These are phyloP conservation scores for Aquilaria sinensis DNA, from an alignment of 345 rosid genomes.

Conservation along the genomic window DNA sequence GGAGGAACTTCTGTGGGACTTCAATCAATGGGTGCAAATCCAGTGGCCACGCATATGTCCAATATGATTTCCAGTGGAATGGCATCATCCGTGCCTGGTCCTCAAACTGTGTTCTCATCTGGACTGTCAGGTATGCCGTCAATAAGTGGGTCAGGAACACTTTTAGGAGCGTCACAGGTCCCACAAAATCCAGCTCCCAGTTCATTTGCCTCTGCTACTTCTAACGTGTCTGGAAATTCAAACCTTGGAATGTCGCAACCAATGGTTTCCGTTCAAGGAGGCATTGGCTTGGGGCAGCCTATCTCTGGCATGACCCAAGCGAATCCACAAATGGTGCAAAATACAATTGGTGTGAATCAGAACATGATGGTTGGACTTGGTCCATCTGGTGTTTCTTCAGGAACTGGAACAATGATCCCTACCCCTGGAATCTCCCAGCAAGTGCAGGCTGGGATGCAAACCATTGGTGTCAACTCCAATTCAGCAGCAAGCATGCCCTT, in stretches of 20 bases:
- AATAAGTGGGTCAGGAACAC: constrained; percentile 58
- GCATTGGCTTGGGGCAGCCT: constrained; percentile 43
- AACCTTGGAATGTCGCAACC: constrained; percentile 77
- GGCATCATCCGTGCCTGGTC: constrained; percentile 71
- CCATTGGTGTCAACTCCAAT: constrained; percentile 53
- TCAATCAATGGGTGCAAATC: constrained; percentile 67
- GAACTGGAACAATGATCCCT: constrained; percentile 76
- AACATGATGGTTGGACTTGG: constrained; percentile 70
- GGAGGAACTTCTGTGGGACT: constrained; percentile 87
- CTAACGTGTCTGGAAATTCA: constrained; percentile 59
- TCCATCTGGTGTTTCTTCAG: constrained; percentile 62
- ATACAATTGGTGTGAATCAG: constrained; percentile 69
- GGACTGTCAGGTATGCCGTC: constrained; percentile 63
- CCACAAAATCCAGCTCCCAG: constrained; percentile 50
- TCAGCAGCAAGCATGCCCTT: constrained; percentile 62
- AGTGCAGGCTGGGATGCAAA: constrained; percentile 58
- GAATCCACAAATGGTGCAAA: constrained; percentile 73
- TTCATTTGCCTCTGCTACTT: constrained; percentile 50
- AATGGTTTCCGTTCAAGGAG: constrained; percentile 46
- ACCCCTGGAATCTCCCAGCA: constrained; percentile 87
- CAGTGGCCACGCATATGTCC: constrained; percentile 93
- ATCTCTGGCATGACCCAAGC: constrained; percentile 76
- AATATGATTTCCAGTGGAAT: constrained; percentile 94
- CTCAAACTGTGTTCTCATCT: constrained; percentile 70
- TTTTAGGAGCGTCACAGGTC: constrained; percentile 55